Evolutionary conservation across 768 basidiomycete genomes (phyloP), one percentile per base, ranked within the genome.

Genomic region (Mycena vulgaris): DNA sequence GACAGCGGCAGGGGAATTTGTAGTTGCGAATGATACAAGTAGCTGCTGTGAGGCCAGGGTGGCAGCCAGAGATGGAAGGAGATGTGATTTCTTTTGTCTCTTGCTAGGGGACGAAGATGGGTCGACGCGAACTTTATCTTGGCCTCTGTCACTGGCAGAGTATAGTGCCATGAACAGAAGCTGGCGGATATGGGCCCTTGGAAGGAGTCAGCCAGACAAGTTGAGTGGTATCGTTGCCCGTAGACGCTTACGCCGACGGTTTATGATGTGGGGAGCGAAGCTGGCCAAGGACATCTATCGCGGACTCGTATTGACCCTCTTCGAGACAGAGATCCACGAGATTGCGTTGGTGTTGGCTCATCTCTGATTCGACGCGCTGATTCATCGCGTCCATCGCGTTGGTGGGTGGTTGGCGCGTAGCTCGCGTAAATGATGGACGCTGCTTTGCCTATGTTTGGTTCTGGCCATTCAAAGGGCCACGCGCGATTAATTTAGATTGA

Each of bases 311-410:
- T 66, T 93, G 92, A 21, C 90, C 89, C 77, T 95, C 93, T 74
- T 95, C 93, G 23, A 94, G 88, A 67, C 90, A 90, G 61, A 86
- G 89, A 75, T 94, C 92, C 23, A 94, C 91, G 5, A 93, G 80
- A 37, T 84, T 85, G 39, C 86, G 83, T 73, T 88, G 87, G 74
- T 88, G 77, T 17, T 78, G 75, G 65, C 79, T 82, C 83, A 89
- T 85, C 60, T 88, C 87, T 13, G 79, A 79, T 66, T 87, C 86
- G 27, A 71, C 70, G 61, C 35, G 59, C 23, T 16, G 48, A n/a
- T 21, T 57, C 27, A 7, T 27, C n/a, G 56, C 39, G 57, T 42
- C n/a, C 19, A 51, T 65, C 11, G 16, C 19, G 51, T 19, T 45
- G 21, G 21, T 11, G 48, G 21, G 21, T 11, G 48, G 28, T 14